Percentiles rank a stretch among this genome's conserved stretches.
These are phyloP conservation scores for Gentiana dahurica DNA, from an alignment of 257 asterid species.

Conservation along the genomic window DNA sequence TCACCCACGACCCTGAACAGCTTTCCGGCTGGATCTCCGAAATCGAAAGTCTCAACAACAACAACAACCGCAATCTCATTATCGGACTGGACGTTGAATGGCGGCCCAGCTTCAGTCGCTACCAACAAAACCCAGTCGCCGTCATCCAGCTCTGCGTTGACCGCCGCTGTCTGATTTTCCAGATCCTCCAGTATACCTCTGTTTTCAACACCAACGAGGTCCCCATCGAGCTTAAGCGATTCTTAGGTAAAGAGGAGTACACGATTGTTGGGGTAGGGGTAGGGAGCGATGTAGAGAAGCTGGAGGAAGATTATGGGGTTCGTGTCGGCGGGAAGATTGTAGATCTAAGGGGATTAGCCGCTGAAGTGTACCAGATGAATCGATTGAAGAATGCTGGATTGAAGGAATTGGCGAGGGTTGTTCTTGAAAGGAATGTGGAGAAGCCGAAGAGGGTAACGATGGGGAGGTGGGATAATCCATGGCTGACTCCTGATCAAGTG, in stretches of 20 bases:
- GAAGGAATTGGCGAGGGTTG: conserved; percentile 14
- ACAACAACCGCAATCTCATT: conserved; percentile 14
- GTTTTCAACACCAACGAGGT: neutral
- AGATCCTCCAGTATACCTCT: conserved; percentile 11
- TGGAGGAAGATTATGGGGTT: conserved; percentile 18
- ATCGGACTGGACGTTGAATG: conserved; percentile 23
- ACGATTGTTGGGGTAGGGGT: conserved; percentile 23
- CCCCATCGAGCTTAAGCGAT: conserved; percentile 3
- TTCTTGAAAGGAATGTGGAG: conserved; percentile 13
- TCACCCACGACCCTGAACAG: neutral
- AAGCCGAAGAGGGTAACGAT: conserved; percentile 24
- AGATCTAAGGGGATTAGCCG: conserved; percentile 19
- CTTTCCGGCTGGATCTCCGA: conserved; percentile 17
- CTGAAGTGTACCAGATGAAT: neutral
- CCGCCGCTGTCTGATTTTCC: conserved; percentile 28
- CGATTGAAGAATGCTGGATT: conserved; percentile 19
- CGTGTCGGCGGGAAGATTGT: conserved; percentile 10
- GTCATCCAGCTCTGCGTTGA: conserved; percentile 31
- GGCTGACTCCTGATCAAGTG: no score
- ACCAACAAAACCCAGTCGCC: conserved; percentile 18
- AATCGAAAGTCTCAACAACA: conserved; percentile 10
- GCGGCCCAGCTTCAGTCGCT: neutral
- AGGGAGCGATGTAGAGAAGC: conserved; percentile 14
- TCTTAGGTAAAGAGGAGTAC: conserved; percentile 5
- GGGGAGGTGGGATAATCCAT: neutral